phyloP scores from a whole-genome alignment of 768 basidiomycete species.

The Hericium rajendrae region DNA sequence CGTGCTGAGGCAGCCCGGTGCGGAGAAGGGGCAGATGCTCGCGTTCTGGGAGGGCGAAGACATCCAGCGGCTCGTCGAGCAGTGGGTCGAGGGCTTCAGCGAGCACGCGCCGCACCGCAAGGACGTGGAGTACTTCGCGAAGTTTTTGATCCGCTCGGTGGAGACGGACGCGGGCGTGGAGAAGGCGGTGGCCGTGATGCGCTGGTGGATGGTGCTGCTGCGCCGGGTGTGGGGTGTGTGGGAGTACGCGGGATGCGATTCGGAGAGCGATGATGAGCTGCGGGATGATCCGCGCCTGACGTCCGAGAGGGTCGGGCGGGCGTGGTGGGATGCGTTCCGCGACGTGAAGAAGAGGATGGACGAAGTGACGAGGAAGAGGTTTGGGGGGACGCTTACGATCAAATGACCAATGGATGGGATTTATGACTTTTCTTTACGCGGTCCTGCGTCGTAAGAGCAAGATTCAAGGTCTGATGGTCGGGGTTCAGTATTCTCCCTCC shows the following conservation, averaged over 20 bases:
- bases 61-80: constrained; percentile 59
- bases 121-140: constrained; percentile 69
- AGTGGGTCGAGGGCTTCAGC: constrained; percentile 63
- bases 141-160: constrained; percentile 61
- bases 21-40: constrained; percentile 41
- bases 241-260: constrained; percentile 28
- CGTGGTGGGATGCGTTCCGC: constrained; percentile 78
- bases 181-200: constrained; percentile 59
- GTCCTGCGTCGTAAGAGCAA: too few species aligned
- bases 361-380: constrained; percentile 50
- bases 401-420: constrained; percentile 26
- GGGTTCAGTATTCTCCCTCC: too few species aligned
- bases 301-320: constrained; percentile 40
- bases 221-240: constrained; percentile 52
- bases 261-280: constrained; percentile 25
- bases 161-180: constrained; percentile 67
- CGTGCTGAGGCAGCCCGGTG: constrained; percentile 44
- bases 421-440: too few species aligned
- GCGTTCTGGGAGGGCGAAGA: constrained; percentile 58
- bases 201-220: constrained; percentile 75
- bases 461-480: too few species aligned
- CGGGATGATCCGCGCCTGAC: constrained; percentile 19
- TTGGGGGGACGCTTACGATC: constrained; percentile 62
- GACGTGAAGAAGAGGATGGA: constrained; percentile 63
- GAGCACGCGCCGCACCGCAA: constrained; percentile 55